Percentiles rank a stretch among this genome's conserved stretches.
Evolutionary conservation across 2,329 filamentous ascomycete species (phyloP).

Genomic region (Botrytis porri): DNA sequence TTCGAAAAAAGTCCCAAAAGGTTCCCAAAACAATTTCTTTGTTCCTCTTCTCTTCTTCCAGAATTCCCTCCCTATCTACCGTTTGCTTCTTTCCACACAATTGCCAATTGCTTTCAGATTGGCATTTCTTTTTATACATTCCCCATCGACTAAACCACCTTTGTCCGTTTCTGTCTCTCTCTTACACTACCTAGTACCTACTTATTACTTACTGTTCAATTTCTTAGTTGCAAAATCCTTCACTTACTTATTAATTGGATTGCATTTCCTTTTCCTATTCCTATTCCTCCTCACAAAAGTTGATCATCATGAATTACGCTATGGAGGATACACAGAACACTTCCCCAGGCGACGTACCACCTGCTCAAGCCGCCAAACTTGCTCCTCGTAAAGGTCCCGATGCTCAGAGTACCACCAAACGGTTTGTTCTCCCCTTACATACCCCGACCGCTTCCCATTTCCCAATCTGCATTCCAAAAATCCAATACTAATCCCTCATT

Average conservation of each 20-base stretch:
- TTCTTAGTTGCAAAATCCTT: conserved; percentile 4
- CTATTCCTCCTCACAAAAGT: not conserved
- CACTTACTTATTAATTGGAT: not conserved
- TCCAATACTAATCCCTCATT: not conserved
- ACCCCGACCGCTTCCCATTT: not conserved
- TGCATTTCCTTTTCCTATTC: conserved; percentile 4
- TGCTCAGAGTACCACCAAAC: conserved; percentile 73
- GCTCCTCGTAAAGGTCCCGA: conserved; percentile 58
- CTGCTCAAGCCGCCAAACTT: conserved; percentile 60
- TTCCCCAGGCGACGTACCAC: conserved; percentile 52
- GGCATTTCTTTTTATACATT: conserved; percentile 22
- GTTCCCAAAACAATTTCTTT: conserved; percentile 10
- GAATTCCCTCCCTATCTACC: too few species aligned
- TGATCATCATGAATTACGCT: conserved; percentile 43
- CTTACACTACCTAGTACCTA: too few species aligned
- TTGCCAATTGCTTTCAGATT: conserved; percentile 23
- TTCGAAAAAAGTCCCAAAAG: not conserved
- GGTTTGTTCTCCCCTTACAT: conserved; percentile 48
- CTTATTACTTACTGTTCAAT: not conserved
- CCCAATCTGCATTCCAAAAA: not conserved
- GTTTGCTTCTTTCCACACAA: conserved; percentile 21
- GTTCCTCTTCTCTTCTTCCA: conserved; percentile 10
- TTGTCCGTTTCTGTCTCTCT: conserved; percentile 26
- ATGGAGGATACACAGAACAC: conserved; percentile 64
- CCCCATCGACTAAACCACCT: conserved; percentile 20